phyloP scores from a whole-genome alignment of 208 protist species.

The Herpetomonas samuelpessoai region DNA sequence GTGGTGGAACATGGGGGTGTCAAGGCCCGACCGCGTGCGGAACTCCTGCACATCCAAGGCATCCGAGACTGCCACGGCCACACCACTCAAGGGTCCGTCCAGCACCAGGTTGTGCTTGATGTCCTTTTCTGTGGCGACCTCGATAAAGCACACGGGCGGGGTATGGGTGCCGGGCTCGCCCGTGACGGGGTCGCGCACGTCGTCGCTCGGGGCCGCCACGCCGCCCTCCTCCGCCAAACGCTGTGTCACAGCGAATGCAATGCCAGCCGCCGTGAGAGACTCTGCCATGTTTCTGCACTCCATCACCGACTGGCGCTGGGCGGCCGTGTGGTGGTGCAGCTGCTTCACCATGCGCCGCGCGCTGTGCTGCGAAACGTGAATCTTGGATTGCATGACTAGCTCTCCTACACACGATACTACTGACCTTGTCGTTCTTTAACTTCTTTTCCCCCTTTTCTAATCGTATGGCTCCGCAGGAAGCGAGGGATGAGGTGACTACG shows the following conservation, averaged over 20 bases:
- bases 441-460: no score
- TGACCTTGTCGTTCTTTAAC: no score
- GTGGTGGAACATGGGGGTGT: conserved; percentile 57
- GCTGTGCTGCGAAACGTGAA: conserved; percentile 28
- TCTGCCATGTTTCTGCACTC: conserved; percentile 53
- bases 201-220: not conserved
- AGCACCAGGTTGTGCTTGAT: conserved; percentile 49
- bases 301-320: conserved; percentile 57
- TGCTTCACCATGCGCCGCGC: conserved; percentile 48
- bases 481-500: no score
- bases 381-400: no score
- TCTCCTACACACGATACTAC: no score
- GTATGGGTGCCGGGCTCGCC: not conserved
- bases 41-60: conserved; percentile 73
- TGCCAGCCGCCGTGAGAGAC: conserved; percentile 45
- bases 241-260: conserved; percentile 10
- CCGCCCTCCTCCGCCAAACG: not conserved
- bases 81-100: conserved; percentile 65
- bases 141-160: conserved; percentile 49
- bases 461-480: no score
- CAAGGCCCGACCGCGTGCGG: conserved; percentile 51
- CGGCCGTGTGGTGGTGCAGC: conserved; percentile 43
- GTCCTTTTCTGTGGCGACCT: conserved; percentile 53
- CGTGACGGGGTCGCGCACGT: not conserved
- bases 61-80: conserved; percentile 76